phyloP scores from a whole-genome alignment of 805 yeast genomes.

The Ogataea pilisensis region DNA sequence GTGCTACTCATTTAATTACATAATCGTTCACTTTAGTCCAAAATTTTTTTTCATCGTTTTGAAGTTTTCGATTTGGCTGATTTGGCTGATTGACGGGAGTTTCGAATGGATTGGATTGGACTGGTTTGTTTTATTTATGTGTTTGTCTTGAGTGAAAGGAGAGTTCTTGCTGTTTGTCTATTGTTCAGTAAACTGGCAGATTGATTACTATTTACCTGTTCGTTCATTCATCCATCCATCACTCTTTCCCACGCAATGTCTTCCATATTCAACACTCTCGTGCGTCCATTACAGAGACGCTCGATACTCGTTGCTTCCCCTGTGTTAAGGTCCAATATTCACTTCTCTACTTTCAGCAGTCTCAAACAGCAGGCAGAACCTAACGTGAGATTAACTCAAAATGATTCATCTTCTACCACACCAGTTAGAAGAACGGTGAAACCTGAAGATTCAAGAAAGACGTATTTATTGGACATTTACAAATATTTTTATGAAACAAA shows the following conservation, averaged over 20 bases:
- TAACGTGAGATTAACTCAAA: background rate
- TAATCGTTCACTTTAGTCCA: too few species aligned
- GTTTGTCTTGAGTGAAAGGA: too few species aligned
- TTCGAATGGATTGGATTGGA: too few species aligned
- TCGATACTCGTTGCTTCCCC: background rate
- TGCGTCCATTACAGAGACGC: constrained; percentile 1
- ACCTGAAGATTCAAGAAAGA: constrained; percentile 70
- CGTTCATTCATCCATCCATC: too few species aligned
- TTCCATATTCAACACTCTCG: background rate
- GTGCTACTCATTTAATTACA: too few species aligned
- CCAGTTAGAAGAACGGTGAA: constrained; percentile 44
- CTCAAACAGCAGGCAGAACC: constrained; percentile 3
- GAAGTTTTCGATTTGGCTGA: too few species aligned
- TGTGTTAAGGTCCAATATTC: background rate
- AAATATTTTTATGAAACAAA: constrained; percentile 61
- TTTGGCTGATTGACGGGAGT: too few species aligned
- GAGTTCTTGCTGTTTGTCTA: too few species aligned
- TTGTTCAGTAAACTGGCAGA: too few species aligned
- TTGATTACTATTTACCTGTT: too few species aligned
- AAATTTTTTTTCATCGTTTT: too few species aligned
- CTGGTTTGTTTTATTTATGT: too few species aligned
- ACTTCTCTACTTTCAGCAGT: constrained; percentile 1
- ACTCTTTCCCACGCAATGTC: background rate
- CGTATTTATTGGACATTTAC: constrained; percentile 79
- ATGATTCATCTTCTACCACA: background rate